Base-by-base conservation (phyloP, 352 stramenopile species). In the Elongisporangium prolatum region DNA sequence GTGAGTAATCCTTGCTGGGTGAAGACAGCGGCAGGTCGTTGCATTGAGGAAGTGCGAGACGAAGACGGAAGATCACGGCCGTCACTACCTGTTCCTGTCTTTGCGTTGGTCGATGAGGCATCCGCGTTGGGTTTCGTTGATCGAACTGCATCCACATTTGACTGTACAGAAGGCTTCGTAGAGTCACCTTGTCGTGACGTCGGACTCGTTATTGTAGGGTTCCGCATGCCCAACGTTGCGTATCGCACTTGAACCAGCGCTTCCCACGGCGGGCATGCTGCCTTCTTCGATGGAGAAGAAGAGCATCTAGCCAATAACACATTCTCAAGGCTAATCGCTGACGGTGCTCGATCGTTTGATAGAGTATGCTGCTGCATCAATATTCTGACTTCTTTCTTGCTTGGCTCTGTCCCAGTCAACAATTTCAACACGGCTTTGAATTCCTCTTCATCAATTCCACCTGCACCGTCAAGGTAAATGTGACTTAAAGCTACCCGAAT, bases 351-450 rank as follows among this genome's bases (percentile, higher is more conserved):
- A 52, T 87, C 81, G 6, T 63, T 76, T 34, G 57, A 80, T 21
- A 71, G 54, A 20, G 63, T 77, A 40, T 82, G 71, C 50, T 91
- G 79, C 51, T 80, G 72, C 65, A 89, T 75, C 50, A 92, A 76
- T 48, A 76, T 60, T 17, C 68, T 72, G 1, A 90, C 69, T 25
- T 93, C 84, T 57, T 91, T 93, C 55, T 89, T 89, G 51, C 68
- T 91, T 6, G 85, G 83, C 28, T 89, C 84, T 2, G 73, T 69
- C 4, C 80, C 69, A 3, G 77, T 89, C n/a, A 91, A 49, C 2
- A 94, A 68, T 59, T 93, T 94, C 10, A 93, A 54, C n/a, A 91
- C 80, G 2, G 72, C 71, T 53, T 81, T 88, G 50, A 91, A 86
- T 37, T 94, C 83, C 38, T 90, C 80, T 50, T 92, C 81, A 49